These are phyloP conservation scores for Emergomyces orientalis DNA, from an alignment of 2,329 filamentous ascomycete genomes.

Conservation along the genomic window DNA sequence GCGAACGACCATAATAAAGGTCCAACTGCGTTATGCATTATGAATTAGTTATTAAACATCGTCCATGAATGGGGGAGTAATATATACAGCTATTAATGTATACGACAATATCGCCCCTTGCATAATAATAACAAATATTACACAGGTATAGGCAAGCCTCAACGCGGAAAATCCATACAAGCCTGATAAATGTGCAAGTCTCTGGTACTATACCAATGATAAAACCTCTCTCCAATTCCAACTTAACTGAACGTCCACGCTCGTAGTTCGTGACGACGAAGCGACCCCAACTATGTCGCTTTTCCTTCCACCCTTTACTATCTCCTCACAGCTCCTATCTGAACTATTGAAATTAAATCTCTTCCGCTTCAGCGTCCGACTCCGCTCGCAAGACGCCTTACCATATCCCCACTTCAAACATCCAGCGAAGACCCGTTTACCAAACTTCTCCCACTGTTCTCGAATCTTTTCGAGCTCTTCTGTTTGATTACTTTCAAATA, in stretches of 20 bases:
- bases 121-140: neutral
- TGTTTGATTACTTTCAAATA: neutral
- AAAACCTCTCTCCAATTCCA: conserved; percentile 24
- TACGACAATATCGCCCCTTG: neutral
- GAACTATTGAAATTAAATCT: neutral
- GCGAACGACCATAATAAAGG: neutral
- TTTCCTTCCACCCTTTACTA: neutral
- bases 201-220: conserved; percentile 1
- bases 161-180: too few species aligned
- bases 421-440: conserved; percentile 27
- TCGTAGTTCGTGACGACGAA: neutral
- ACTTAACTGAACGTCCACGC: conserved; percentile 17
- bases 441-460: conserved; percentile 19
- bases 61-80: neutral
- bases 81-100: neutral
- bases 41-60: neutral
- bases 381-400: neutral
- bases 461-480: neutral
- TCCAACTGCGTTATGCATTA: neutral
- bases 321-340: neutral
- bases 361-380: neutral
- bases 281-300: neutral
- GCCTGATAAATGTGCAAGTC: neutral
- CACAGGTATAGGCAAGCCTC: too few species aligned
- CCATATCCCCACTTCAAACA: conserved; percentile 24